Percentiles rank a stretch among this genome's conserved stretches.
Conservation (phyloP, 495 filamentous ascomycete species). For the Acidiella bohemica region DNA sequence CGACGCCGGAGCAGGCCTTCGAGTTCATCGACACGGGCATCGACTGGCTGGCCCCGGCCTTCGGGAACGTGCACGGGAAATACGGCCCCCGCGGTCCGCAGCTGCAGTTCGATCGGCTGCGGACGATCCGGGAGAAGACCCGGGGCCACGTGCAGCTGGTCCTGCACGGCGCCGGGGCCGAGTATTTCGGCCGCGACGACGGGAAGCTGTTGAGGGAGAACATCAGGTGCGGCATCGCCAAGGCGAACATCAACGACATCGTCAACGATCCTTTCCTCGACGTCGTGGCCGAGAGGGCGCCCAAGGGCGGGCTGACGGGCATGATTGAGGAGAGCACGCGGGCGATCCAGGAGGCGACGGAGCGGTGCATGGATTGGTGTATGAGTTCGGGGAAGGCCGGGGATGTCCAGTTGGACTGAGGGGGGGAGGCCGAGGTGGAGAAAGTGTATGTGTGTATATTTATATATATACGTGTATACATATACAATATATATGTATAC, state of each 20-base stretch:
- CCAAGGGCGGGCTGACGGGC: constrained; percentile 50
- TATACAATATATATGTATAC: too few species aligned
- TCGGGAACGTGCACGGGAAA: constrained; percentile 76
- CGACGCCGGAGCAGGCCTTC: constrained; percentile 62
- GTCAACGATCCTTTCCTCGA: constrained; percentile 58
- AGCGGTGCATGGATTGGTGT: constrained; percentile 60
- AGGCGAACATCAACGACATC: constrained; percentile 75
- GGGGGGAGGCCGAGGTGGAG: too few species aligned
- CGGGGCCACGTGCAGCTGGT: constrained; percentile 52
- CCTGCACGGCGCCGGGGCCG: constrained; percentile 67
- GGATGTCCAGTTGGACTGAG: constrained; percentile 1
- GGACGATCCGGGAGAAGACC: constrained; percentile 45
- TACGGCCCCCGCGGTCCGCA: constrained; percentile 63
- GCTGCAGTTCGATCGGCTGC: constrained; percentile 48
- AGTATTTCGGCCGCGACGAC: constrained; percentile 33
- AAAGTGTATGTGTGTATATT: too few species aligned
- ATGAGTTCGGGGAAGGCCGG: constrained; percentile 49
- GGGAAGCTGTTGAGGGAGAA: constrained; percentile 50
- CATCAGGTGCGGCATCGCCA: constrained; percentile 57
- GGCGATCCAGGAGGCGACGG: constrained; percentile 62
- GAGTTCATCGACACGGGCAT: constrained; percentile 70
- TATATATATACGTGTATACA: too few species aligned
- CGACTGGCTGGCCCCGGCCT: constrained; percentile 71
- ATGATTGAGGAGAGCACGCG: constrained; percentile 60
- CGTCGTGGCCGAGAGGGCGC: constrained; percentile 52